These are phyloP conservation scores for Penicillium cataractarum DNA, from an alignment of 495 filamentous ascomycete species.

Conservation along the genomic window DNA sequence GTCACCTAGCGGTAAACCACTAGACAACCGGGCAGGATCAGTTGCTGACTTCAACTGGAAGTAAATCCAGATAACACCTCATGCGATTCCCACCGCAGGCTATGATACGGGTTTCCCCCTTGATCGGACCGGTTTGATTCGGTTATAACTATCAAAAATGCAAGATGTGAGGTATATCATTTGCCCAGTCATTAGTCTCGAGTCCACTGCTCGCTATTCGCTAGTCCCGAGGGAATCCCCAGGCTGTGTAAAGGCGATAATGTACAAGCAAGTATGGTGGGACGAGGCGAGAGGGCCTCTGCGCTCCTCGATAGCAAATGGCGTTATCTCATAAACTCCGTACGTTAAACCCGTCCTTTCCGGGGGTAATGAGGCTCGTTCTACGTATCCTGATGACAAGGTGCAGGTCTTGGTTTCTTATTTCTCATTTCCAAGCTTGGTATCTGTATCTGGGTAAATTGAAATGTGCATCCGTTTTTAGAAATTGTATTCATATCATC, in stretches of 20 bases:
- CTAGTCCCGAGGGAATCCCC: background rate
- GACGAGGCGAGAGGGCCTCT: conserved; percentile 1
- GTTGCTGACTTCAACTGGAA: no score
- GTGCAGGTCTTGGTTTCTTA: background rate
- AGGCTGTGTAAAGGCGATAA: background rate
- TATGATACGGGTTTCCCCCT: no score
- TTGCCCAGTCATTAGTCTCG: background rate
- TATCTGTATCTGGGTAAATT: background rate
- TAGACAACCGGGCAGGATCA: no score
- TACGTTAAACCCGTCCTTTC: background rate
- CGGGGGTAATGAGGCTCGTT: background rate
- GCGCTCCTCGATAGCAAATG: background rate
- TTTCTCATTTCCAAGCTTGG: background rate
- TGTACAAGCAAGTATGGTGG: background rate
- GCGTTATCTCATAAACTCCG: background rate
- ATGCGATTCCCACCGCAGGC: no score
- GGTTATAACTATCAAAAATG: background rate
- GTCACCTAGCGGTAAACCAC: no score
- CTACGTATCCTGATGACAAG: background rate
- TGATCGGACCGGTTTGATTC: conserved; percentile 24
- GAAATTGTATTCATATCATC: background rate
- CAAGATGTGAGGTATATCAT: background rate
- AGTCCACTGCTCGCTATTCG: background rate
- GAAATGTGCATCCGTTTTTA: no score
- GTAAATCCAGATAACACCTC: no score